Evolutionary conservation across 345 rosid genomes (phyloP), one percentile per base, ranked within the genome.

Genomic region (Mallotus nudiflorus): DNA sequence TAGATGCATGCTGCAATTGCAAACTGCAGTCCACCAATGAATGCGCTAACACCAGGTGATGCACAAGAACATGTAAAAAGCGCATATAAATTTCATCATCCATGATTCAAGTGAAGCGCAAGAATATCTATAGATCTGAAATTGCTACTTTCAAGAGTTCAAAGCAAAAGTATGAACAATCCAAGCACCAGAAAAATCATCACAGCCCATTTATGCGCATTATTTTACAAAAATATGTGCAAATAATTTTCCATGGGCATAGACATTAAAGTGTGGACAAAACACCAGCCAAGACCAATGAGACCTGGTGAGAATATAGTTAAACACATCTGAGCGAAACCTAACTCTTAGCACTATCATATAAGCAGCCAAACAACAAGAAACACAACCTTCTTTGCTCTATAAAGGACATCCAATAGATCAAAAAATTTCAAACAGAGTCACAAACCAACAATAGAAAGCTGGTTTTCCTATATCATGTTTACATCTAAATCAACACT

Each of bases 11-110:
- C 27, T n/a, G 14, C 39, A 66, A 69, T 15, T 22, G 25, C 16
- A 46, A 69, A 25, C 6, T 46, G 8, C 52, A 73, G 19, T 16
- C 12, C 22, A 19, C 11, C 42, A 28, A 44, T 20, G 56, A 15
- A 52, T 4, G 13, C 48, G 68, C 28, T 16, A 71, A 35, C 39
- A 61, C 55, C 8, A 13, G 28, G 24, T 59, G 44, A 29, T 39
- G 55, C 55, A 58, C 9, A 14, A 46, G 13, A 70, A 59, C 61
- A 39, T 14, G 69, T 25, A 64, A 35, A 44, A 55, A 55, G 12
- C 2, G 14, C 15, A 28, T 25, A 6, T 14, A 27, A 22, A 27
- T 55, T 27, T 28, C 10, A 11, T 15, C 37, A 37, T 28, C 25
- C 65, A 61, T 37, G 48, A 12, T 62, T 28, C 14, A 42, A 12